These are phyloP conservation scores for Entomortierella lignicola DNA, from an alignment of 192 early-diverging fungal species.

Conservation along the genomic window DNA sequence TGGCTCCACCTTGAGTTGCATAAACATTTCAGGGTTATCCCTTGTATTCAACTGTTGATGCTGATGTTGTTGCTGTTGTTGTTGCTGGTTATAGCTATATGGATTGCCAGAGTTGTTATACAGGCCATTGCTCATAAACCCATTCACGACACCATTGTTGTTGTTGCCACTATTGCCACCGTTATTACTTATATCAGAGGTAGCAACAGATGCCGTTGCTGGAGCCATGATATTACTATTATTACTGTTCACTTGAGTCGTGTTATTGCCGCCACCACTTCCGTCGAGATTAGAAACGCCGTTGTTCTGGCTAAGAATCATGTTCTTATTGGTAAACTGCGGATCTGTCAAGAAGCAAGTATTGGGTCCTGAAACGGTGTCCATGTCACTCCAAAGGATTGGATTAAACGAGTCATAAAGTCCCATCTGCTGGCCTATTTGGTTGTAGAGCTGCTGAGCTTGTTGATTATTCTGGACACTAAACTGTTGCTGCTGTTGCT, in stretches of 20 bases:
- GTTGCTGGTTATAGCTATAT: slow-evolving; percentile 13
- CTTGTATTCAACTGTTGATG: background rate
- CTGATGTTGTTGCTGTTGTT: slow-evolving; percentile 16
- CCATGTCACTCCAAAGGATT: slow-evolving; percentile 37
- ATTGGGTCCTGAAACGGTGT: slow-evolving; percentile 12
- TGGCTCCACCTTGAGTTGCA: slow-evolving; percentile 42
- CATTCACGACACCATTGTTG: slow-evolving; percentile 12
- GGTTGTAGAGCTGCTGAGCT: slow-evolving; percentile 35
- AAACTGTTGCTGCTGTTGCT: slow-evolving; percentile 18
- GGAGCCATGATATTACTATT: background rate
- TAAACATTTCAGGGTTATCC: slow-evolving; percentile 21
- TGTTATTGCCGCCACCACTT: background rate
- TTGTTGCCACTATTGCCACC: slow-evolving; percentile 15
- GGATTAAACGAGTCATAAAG: slow-evolving; percentile 43
- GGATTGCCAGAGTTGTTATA: slow-evolving; percentile 4
- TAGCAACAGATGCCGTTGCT: background rate
- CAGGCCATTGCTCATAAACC: slow-evolving; percentile 18
- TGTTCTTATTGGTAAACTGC: slow-evolving; percentile 12
- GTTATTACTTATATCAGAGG: background rate
- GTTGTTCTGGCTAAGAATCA: background rate
- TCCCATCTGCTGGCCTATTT: slow-evolving; percentile 41
- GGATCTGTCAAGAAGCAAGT: slow-evolving; percentile 25
- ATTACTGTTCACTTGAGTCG: too few relatives aligned
- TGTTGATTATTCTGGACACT: slow-evolving; percentile 15
- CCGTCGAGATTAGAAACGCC: background rate